Conservation (phyloP, 352 stramenopile species). For the Thraustochytrium striatum region DNA sequence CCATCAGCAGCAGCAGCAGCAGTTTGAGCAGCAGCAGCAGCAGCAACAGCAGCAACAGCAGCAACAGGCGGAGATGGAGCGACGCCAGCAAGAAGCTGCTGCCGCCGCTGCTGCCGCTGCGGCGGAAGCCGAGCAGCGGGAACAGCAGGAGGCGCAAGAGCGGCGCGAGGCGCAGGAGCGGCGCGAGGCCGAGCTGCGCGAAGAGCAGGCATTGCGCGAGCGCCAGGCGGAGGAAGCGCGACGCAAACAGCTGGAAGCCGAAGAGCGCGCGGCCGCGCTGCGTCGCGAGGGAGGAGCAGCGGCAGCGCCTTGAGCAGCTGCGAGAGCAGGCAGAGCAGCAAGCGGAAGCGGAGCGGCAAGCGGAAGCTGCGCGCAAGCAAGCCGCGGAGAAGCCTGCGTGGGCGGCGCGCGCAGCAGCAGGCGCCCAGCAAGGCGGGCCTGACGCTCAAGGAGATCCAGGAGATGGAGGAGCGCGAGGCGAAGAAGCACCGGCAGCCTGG, state of each 20-base stretch:
- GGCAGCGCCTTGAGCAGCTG: slow-evolving; percentile 3
- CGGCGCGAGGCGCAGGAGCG: too few relatives aligned
- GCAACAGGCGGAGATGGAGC: too few relatives aligned
- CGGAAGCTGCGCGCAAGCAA: too few relatives aligned
- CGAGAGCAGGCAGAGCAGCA: background rate
- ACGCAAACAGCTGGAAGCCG: background rate
- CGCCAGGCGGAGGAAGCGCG: too few relatives aligned
- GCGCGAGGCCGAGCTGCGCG: too few relatives aligned
- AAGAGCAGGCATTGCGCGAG: too few relatives aligned
- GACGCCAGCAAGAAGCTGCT: too few relatives aligned
- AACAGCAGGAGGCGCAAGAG: too few relatives aligned
- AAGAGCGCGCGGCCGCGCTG: background rate
- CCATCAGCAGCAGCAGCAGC: background rate
- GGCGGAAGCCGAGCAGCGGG: slow-evolving; percentile 2
- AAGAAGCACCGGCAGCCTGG: background rate
- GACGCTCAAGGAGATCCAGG: slow-evolving; percentile 41
- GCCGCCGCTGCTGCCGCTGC: too few relatives aligned
- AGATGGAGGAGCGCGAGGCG: slow-evolving; percentile 41
- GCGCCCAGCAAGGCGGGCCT: background rate
- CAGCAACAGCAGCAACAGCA: too few relatives aligned
- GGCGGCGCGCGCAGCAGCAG: background rate
- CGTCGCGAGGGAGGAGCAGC: slow-evolving; percentile 18
- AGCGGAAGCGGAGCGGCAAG: too few relatives aligned
- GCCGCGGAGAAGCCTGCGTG: slow-evolving; percentile 34
- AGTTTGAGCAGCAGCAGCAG: background rate